A percentile compares a stretch with the other conserved stretches of the same genome.
phyloP scores from a whole-genome alignment of 2,329 filamentous ascomycete genomes.

The Thielaviopsis populi region DNA sequence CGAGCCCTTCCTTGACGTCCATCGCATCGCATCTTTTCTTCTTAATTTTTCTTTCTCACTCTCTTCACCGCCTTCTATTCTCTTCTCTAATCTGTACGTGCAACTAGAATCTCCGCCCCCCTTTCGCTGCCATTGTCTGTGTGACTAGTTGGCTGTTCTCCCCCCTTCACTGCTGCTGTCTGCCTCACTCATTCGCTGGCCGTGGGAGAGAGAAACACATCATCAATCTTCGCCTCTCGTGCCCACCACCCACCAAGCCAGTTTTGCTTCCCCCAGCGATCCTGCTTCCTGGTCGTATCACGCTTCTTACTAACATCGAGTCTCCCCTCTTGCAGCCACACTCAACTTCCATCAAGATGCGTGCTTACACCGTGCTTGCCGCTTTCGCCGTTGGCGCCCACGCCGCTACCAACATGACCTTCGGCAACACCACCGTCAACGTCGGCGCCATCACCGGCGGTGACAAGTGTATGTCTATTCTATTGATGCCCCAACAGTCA shows the following conservation, averaged over 20 bases:
- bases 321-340: neutral
- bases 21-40: neutral
- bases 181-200: too few relatives aligned
- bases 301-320: neutral
- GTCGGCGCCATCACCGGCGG: conserved; percentile 1
- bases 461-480: conserved; percentile 14
- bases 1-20: neutral
- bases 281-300: neutral
- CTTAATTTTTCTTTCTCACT: neutral
- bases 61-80: neutral
- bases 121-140: too few relatives aligned
- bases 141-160: too few relatives aligned
- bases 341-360: conserved; percentile 13
- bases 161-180: too few relatives aligned
- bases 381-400: conserved; percentile 15
- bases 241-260: too few relatives aligned
- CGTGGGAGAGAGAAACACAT: too few relatives aligned
- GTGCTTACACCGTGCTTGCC: conserved; percentile 12
- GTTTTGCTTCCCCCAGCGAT: neutral
- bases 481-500: neutral
- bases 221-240: neutral
- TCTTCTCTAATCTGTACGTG: neutral
- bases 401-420: conserved; percentile 12
- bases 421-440: conserved; percentile 15
- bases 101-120: neutral